Evolutionary conservation across 805 yeast genomes (phyloP).

Genomic region (Kluyveromyces dobzhanskii): DNA sequence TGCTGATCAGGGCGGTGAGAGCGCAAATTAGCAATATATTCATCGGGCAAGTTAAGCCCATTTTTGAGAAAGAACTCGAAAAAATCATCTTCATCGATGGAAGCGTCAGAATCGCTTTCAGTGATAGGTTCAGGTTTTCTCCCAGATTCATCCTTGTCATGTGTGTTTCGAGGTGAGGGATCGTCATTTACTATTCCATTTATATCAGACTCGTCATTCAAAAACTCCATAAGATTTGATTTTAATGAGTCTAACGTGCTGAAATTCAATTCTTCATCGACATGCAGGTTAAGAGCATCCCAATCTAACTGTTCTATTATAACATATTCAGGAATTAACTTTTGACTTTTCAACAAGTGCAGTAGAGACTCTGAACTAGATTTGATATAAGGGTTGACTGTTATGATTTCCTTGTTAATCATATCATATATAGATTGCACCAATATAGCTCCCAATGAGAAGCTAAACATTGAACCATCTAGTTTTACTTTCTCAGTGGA

Average conservation of each 20-base stretch:
- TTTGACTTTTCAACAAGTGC: background rate
- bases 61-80: constrained; percentile 53
- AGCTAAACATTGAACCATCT: too few species aligned
- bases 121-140: too few species aligned
- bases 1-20: too few species aligned
- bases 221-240: background rate
- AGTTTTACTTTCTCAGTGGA: background rate
- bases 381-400: background rate
- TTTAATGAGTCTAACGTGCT: background rate
- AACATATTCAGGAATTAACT: background rate
- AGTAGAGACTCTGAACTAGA: background rate
- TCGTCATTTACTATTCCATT: background rate
- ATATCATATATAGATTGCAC: background rate
- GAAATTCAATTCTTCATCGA: background rate
- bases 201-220: background rate
- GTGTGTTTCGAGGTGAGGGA: too few species aligned
- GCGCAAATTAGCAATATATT: background rate
- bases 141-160: too few species aligned
- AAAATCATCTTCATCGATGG: constrained; percentile 59
- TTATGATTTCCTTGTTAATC: background rate
- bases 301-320: background rate
- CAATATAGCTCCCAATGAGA: background rate
- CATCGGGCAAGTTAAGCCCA: constrained; percentile 33
- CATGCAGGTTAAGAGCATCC: background rate
- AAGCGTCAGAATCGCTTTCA: background rate